phyloP scores from a whole-genome alignment of 148 eudicot genomes.

The Rhododendron molle region DNA sequence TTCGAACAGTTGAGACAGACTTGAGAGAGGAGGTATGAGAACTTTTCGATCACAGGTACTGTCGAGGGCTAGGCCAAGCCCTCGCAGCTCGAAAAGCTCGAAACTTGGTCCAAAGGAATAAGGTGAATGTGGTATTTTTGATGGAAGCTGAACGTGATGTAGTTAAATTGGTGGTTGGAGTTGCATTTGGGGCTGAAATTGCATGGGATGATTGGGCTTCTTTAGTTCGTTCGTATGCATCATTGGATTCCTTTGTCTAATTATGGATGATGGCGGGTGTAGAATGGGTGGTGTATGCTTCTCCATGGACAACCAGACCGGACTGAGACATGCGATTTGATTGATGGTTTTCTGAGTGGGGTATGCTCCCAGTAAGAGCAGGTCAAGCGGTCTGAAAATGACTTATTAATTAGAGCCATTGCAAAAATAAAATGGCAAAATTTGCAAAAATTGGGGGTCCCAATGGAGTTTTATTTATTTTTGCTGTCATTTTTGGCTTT shows the following conservation, averaged over 20 bases:
- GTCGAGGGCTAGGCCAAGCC: not conserved
- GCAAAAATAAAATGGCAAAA: too few species aligned
- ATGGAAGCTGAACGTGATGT: not conserved
- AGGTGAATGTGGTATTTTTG: not conserved
- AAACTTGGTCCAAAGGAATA: not conserved
- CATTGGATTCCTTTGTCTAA: not conserved
- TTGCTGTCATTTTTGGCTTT: not conserved
- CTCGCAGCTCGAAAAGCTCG: not conserved
- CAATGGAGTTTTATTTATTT: not conserved
- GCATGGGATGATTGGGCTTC: not conserved
- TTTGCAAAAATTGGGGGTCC: not conserved
- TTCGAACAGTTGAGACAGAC: not conserved
- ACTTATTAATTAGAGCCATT: not conserved
- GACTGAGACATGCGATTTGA: not conserved
- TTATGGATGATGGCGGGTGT: not conserved
- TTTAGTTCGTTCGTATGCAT: not conserved
- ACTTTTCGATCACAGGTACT: not conserved
- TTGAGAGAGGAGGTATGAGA: not conserved
- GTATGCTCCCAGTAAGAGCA: not conserved
- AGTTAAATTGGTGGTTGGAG: not conserved
- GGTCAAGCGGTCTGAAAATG: not conserved
- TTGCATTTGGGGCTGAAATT: not conserved
- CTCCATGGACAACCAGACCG: not conserved
- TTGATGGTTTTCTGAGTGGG: not conserved
- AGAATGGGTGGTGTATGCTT: not conserved